Evolutionary conservation across 2,329 filamentous ascomycete genomes (phyloP).

Genomic region (Apiospora phragmitis): DNA sequence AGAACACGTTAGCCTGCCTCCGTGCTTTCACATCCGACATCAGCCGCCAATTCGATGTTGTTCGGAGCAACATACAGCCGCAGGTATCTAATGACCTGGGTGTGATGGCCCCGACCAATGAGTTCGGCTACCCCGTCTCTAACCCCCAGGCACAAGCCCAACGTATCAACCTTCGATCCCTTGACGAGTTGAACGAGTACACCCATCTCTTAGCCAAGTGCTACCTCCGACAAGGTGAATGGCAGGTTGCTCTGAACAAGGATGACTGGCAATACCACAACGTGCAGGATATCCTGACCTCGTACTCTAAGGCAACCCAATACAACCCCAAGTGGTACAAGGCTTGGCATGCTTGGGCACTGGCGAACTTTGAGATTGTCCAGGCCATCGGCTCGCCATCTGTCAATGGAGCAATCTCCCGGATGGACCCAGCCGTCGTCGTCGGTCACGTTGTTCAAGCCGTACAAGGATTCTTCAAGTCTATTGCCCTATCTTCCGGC

Average conservation of each 20-base stretch:
- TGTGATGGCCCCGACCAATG: conserved; percentile 29
- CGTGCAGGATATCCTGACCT: conserved; percentile 84
- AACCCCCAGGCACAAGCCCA: conserved; percentile 12
- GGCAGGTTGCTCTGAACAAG: conserved; percentile 83
- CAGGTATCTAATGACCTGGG: conserved; percentile 46
- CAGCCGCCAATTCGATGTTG: conserved; percentile 54
- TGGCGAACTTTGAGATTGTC: conserved; percentile 98
- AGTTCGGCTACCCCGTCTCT: conserved; percentile 52
- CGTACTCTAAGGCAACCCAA: conserved; percentile 87
- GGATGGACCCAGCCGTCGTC: conserved; percentile 66
- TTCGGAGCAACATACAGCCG: conserved; percentile 47
- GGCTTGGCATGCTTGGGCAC: conserved; percentile 97
- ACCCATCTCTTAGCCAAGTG: conserved; percentile 85
- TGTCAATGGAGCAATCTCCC: conserved; percentile 45
- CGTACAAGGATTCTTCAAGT: conserved; percentile 95
- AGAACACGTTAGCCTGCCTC: conserved; percentile 59
- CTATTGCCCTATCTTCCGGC: conserved; percentile 85
- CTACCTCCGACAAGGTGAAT: conserved; percentile 94
- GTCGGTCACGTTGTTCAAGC: conserved; percentile 91
- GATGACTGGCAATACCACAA: conserved; percentile 87
- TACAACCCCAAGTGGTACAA: conserved; percentile 98
- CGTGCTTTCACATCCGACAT: conserved; percentile 62
- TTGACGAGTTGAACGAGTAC: conserved; percentile 58
- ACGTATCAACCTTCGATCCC: conserved; percentile 30
- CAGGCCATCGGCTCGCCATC: conserved; percentile 52